A percentile compares a stretch with the other conserved stretches of the same genome.
These are phyloP conservation scores for Ilex aquifolium DNA, from an alignment of 257 asterid species.

Conservation along the genomic window DNA sequence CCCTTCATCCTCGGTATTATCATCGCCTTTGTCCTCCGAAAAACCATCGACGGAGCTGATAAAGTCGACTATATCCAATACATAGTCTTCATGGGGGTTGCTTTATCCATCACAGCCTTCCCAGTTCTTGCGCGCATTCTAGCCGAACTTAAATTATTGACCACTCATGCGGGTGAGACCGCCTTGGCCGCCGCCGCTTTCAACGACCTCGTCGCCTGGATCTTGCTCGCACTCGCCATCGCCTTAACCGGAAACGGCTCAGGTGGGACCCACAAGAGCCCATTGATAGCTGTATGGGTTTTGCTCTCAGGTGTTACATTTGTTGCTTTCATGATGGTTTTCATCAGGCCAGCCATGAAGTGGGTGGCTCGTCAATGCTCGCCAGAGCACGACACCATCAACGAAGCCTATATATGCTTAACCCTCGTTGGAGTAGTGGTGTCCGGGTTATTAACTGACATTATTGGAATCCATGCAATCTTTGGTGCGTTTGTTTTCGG, in stretches of 20 bases:
- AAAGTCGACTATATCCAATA: slow-evolving; percentile 33
- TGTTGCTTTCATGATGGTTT: slow-evolving; percentile 3
- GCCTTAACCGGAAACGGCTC: slow-evolving; percentile 48
- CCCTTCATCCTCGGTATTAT: slow-evolving; percentile 40
- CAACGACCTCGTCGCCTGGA: slow-evolving; percentile 68
- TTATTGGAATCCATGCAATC: slow-evolving; percentile 59
- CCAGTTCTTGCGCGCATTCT: slow-evolving; percentile 65
- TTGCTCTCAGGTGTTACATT: no score
- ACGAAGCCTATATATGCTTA: slow-evolving; percentile 42
- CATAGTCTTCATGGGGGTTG: slow-evolving; percentile 52
- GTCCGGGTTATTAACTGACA: slow-evolving; percentile 53
- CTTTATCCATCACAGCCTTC: slow-evolving; percentile 62
- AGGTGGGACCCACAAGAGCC: slow-evolving; percentile 30
- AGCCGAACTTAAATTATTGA: slow-evolving; percentile 60
- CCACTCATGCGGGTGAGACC: slow-evolving; percentile 47
- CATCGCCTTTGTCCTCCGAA: slow-evolving; percentile 34
- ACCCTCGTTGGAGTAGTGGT: slow-evolving; percentile 51
- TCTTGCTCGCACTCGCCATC: slow-evolving; percentile 55
- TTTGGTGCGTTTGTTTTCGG: slow-evolving; percentile 67
- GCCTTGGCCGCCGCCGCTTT: slow-evolving; percentile 75
- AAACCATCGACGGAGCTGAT: slow-evolving; percentile 32
- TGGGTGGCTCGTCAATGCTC: slow-evolving; percentile 36
- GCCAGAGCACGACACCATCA: slow-evolving; percentile 25
- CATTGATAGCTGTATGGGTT: slow-evolving; percentile 30
- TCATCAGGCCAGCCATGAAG: slow-evolving; percentile 46